phyloP scores from a whole-genome alignment of 1,284 basidiomycete genomes.

The Stygiomarasmius scandens region DNA sequence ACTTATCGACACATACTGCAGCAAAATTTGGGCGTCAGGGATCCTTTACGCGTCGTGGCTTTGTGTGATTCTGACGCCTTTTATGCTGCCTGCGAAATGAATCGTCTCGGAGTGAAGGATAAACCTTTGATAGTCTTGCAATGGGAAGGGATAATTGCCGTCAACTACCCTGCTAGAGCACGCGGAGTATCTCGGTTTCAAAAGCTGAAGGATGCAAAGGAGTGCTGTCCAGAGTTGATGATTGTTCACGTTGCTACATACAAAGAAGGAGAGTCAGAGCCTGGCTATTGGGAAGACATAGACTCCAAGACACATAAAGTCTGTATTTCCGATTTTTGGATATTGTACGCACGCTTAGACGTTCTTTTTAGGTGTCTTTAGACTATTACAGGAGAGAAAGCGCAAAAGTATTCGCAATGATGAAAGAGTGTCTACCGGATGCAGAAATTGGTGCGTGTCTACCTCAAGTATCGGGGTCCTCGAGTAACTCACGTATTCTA shows the following conservation, averaged over 20 bases:
- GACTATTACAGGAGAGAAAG: conserved; percentile 94
- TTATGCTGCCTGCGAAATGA: conserved; percentile 90
- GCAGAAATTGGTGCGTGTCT: conserved; percentile 66
- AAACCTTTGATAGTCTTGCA: conserved; percentile 90
- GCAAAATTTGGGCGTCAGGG: conserved; percentile 63
- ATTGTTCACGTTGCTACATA: conserved; percentile 96
- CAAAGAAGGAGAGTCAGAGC: conserved; percentile 85
- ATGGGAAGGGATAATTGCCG: conserved; percentile 82
- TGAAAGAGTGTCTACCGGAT: conserved; percentile 77
- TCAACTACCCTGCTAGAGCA: conserved; percentile 93
- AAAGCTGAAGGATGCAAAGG: conserved; percentile 78
- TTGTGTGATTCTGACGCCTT: conserved; percentile 95
- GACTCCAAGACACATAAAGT: conserved; percentile 93
- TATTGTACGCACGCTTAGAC: background rate
- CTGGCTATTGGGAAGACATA: conserved; percentile 88
- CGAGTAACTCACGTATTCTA: background rate
- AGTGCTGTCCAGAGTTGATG: conserved; percentile 83
- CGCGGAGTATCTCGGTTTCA: conserved; percentile 87
- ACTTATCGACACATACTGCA: conserved; percentile 76
- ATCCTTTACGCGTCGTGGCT: conserved; percentile 78
- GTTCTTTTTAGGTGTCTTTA: conserved; percentile 76
- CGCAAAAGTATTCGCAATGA: conserved; percentile 84
- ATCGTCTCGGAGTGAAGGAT: conserved; percentile 71
- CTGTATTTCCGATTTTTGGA: conserved; percentile 14
- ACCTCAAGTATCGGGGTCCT: background rate